Evolutionary conservation across 495 filamentous ascomycete species (phyloP), one percentile per base, ranked within the genome.

Genomic region (Chaetomium tenue): DNA sequence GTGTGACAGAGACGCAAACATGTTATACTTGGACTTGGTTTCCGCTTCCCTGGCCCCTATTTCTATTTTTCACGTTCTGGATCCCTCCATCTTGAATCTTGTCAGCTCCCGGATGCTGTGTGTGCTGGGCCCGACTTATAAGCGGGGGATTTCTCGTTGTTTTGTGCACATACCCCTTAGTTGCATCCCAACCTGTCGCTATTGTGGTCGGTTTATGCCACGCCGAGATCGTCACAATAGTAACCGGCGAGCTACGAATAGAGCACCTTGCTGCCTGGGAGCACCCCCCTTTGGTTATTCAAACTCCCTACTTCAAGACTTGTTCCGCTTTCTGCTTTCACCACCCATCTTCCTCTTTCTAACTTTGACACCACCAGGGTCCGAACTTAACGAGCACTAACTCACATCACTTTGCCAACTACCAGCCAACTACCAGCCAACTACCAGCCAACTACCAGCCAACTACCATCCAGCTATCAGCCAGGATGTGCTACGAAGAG

Each of bases 401-500:
- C 44, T 40, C 39, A 23, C 13, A 66, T 39, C 55, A 22, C 54
- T 20, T 12, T 13, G 8, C 11, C 13, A 58, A 3, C 23, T 22
- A 61, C 39, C 22, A 23, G 33, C n/a, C n/a, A n/a, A n/a, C n/a
- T n/a, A n/a, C n/a, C n/a, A n/a, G n/a, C n/a, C n/a, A n/a, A n/a
- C n/a, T n/a, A n/a, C n/a, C n/a, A n/a, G 8, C 11, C 13, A 58
- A 3, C 23, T 22, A 61, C 39, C 22, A 23, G 8, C 11, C 13
- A 58, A 3, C 23, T 22, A 61, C 39, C 22, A 23, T 26, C 11
- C 13, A 58, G 1, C 23, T 22, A 61, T 28, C 22, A 23, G 33
- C 18, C 67, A 75, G 50, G 23, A 81, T 81, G 79, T 81, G 79
- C 66, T 67, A 77, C 69, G 58, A 68, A 22, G 79, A 82, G 66